Evolutionary conservation across 257 asterid species (phyloP).

Genomic region (Jaltomata sinuosa): DNA sequence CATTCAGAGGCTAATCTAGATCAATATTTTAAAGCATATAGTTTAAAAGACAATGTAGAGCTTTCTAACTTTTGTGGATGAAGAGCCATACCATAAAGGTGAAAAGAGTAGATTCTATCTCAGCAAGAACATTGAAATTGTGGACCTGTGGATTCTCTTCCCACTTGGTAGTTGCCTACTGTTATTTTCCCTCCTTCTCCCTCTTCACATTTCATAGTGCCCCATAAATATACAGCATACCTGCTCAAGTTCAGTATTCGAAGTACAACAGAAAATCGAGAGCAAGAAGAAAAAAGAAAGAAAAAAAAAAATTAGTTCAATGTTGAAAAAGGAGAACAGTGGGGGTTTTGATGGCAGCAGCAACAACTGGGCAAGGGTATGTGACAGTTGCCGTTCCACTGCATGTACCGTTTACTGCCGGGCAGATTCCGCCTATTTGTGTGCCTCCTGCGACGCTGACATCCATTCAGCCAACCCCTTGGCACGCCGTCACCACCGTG

Average conservation of each 20-base stretch:
- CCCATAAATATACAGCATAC: background rate
- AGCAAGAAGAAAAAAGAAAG: background rate
- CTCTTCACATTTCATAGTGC: background rate
- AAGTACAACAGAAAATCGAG: background rate
- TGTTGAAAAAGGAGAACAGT: slow-evolving; percentile 26
- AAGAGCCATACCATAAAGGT: background rate
- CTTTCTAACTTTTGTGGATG: background rate
- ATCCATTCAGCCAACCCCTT: slow-evolving; percentile 80
- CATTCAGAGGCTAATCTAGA: background rate
- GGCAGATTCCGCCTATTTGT: slow-evolving; percentile 46
- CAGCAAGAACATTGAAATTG: background rate
- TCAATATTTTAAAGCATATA: background rate
- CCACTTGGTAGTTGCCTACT: background rate
- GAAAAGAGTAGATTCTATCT: background rate
- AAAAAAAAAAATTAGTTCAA: background rate
- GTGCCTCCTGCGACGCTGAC: slow-evolving; percentile 56
- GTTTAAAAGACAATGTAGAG: background rate
- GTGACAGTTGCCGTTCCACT: slow-evolving; percentile 47
- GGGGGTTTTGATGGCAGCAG: background rate
- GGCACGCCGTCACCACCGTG: slow-evolving; percentile 79
- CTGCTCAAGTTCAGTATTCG: background rate
- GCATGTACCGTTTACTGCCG: slow-evolving; percentile 48
- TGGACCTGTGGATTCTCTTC: slow-evolving; percentile 15
- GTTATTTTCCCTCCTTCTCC: background rate
- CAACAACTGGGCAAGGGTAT: slow-evolving; percentile 31